Conservation (phyloP, 179 eudicot species). For the Drosera spatulata region DNA sequence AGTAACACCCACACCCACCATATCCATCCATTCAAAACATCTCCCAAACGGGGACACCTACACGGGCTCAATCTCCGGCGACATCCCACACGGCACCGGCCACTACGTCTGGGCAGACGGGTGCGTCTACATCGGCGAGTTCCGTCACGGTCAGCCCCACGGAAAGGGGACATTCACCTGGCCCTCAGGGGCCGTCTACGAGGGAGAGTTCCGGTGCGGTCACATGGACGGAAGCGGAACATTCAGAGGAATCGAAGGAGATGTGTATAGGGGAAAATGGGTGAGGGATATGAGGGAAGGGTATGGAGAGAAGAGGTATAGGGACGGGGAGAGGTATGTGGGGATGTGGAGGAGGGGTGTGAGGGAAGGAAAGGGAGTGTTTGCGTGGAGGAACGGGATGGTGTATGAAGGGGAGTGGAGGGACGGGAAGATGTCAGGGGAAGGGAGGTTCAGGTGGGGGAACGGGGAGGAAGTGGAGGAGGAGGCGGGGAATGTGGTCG, state of each 20-base stretch:
- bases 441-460: constrained; percentile 64
- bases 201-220: constrained; percentile 16
- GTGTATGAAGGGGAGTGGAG: constrained; percentile 80
- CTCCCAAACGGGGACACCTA: constrained; percentile 91
- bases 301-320: constrained; percentile 72
- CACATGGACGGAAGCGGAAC: constrained; percentile 56
- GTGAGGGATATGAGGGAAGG: constrained; percentile 57
- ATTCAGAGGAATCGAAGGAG: constrained; percentile 59
- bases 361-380: constrained; percentile 57
- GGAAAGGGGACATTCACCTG: constrained; percentile 80
- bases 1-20: constrained; percentile 16
- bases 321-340: constrained; percentile 62
- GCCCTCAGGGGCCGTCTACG: constrained; percentile 63
- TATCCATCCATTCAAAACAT: constrained; percentile 71
- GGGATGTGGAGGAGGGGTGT: constrained; percentile 77
- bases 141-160: constrained; percentile 60
- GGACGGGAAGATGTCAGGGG: constrained; percentile 56
- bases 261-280: constrained; percentile 67
- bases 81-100: constrained; percentile 70
- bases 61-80: constrained; percentile 44
- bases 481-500: constrained; percentile 60
- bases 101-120: constrained; percentile 86
- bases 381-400: constrained; percentile 82
- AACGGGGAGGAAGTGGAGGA: constrained; percentile 71
- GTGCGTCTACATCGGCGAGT: constrained; percentile 82